A percentile compares a stretch with the other conserved stretches of the same genome.
These are phyloP conservation scores for Exophiala calicioides DNA, from an alignment of 2,329 filamentous ascomycete species.

Conservation along the genomic window DNA sequence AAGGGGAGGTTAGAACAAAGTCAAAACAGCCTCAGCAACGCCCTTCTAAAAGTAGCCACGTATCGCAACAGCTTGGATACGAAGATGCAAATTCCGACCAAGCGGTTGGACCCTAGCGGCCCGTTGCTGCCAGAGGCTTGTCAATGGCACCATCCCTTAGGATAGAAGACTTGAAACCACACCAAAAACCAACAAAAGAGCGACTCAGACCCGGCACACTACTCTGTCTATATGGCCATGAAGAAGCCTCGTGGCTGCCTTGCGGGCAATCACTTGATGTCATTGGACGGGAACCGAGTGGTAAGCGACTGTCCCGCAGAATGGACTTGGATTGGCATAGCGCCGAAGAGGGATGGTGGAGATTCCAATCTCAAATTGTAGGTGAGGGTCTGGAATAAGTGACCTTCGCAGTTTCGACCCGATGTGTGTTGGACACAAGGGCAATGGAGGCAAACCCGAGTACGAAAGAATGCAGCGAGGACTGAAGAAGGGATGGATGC, in stretches of 20 bases:
- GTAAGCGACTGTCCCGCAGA: constrained; percentile 4
- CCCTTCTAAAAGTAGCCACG: constrained; percentile 6
- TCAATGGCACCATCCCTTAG: no score
- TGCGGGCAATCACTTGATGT: background rate
- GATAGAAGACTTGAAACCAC: no score
- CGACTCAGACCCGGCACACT: background rate
- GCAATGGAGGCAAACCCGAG: constrained; percentile 10
- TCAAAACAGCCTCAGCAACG: constrained; percentile 4
- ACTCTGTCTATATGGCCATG: background rate
- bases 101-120: no score
- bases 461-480: no score
- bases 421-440: background rate
- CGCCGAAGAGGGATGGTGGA: background rate
- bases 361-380: background rate
- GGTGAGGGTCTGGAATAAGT: background rate
- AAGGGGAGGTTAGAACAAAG: background rate
- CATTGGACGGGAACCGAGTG: background rate
- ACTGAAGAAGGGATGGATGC: no score
- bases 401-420: no score
- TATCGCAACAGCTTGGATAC: constrained; percentile 6
- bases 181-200: no score
- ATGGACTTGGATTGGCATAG: constrained; percentile 9
- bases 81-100: background rate
- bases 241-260: constrained; percentile 15
- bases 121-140: no score